A percentile compares a stretch with the other conserved stretches of the same genome.
These are phyloP conservation scores for Curvularia sp. DNA, from an alignment of 2,329 filamentous ascomycete genomes.

Conservation along the genomic window DNA sequence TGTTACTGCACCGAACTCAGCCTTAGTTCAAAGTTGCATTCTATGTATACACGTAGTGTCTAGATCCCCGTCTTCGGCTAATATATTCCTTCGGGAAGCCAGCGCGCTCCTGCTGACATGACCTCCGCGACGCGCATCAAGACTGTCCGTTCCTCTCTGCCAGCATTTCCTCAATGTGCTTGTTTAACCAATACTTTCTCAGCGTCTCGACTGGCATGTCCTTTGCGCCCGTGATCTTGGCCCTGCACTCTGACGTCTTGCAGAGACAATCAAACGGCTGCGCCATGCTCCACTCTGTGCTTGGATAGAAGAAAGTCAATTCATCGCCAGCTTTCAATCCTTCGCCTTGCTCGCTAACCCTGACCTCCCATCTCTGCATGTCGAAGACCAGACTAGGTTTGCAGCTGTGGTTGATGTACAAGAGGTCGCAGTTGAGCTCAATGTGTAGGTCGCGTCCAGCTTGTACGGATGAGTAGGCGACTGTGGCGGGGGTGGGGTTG, in stretches of 20 bases:
- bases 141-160: slow-evolving; percentile 26
- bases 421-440: slow-evolving; percentile 64
- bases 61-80: neutral
- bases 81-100: neutral
- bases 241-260: slow-evolving; percentile 63
- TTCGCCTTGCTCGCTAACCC: slow-evolving; percentile 56
- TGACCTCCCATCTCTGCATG: slow-evolving; percentile 59
- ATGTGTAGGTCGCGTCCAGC: slow-evolving; percentile 59
- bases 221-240: slow-evolving; percentile 68
- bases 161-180: slow-evolving; percentile 44
- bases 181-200: slow-evolving; percentile 59
- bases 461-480: slow-evolving; percentile 63
- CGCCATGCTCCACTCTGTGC: slow-evolving; percentile 76
- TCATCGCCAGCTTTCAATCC: slow-evolving; percentile 51
- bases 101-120: neutral
- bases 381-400: slow-evolving; percentile 62
- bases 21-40: neutral
- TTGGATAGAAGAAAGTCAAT: slow-evolving; percentile 74
- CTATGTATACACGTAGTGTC: neutral
- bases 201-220: slow-evolving; percentile 65
- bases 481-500: slow-evolving; percentile 53
- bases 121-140: neutral
- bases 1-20: too few relatives aligned
- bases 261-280: slow-evolving; percentile 75
- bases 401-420: slow-evolving; percentile 66